Evolutionary conservation across 2,329 filamentous ascomycete species (phyloP).

Genomic region (Colletotrichum lupini): DNA sequence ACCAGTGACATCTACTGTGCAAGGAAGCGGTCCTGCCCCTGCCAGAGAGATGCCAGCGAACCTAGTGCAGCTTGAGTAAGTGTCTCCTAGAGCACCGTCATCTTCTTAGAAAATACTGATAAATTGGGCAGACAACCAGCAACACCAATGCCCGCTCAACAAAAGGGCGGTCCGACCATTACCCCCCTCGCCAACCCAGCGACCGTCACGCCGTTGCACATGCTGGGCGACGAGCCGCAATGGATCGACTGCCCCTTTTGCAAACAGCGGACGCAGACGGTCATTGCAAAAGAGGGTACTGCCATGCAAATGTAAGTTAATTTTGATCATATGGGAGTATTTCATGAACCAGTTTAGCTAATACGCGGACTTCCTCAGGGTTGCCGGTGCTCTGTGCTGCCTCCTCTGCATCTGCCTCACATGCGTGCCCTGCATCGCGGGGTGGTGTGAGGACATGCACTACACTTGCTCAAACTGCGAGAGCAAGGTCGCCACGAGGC

Average conservation of each 20-base stretch:
- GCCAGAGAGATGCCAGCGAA: neutral
- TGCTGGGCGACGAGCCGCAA: conserved; percentile 40
- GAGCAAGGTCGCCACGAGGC: conserved; percentile 42
- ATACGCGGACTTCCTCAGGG: conserved; percentile 27
- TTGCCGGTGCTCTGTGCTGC: conserved; percentile 44
- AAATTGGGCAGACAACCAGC: neutral
- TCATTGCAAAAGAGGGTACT: conserved; percentile 39
- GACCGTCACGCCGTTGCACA: conserved; percentile 38
- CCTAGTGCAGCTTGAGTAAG: neutral
- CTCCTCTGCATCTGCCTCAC: conserved; percentile 46
- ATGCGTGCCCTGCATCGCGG: conserved; percentile 45
- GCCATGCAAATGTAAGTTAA: conserved; percentile 5
- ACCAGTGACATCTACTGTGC: neutral
- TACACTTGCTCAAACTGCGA: conserved; percentile 45
- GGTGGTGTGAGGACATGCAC: conserved; percentile 46
- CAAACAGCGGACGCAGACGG: conserved; percentile 39
- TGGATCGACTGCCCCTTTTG: conserved; percentile 47
- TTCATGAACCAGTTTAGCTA: too few species aligned
- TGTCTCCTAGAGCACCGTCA: neutral
- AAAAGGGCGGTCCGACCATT: neutral
- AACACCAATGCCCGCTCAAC: neutral
- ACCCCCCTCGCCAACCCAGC: neutral
- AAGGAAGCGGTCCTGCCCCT: neutral
- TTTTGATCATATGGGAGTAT: too few species aligned
- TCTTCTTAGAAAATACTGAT: neutral